Percentiles rank a stretch among this genome's conserved stretches.
Evolutionary conservation across 305 asterid genomes (phyloP).

Genomic region (Withania somnifera): DNA sequence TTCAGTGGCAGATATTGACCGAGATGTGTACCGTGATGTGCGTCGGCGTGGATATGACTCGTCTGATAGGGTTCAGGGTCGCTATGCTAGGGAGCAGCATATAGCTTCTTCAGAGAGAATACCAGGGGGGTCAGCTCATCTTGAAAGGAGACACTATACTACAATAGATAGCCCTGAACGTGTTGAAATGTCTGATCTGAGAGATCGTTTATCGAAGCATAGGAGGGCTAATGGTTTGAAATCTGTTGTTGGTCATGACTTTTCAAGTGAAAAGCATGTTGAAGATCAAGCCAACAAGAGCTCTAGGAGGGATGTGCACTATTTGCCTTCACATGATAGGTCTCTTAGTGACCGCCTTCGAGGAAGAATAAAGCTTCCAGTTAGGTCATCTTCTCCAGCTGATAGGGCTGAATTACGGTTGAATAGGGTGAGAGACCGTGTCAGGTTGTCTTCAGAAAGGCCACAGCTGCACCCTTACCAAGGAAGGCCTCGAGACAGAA

Average conservation of each 20-base stretch:
- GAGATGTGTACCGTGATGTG: conserved; percentile 42
- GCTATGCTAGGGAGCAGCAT: conserved; percentile 43
- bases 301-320: conserved; percentile 25
- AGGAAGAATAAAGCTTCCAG: conserved; percentile 66
- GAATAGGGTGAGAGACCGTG: conserved; percentile 32
- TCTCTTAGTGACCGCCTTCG: conserved; percentile 47
- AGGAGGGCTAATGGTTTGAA: conserved; percentile 61
- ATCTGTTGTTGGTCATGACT: conserved; percentile 58
- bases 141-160: conserved; percentile 39
- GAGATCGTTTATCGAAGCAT: conserved; percentile 58
- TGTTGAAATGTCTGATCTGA: conserved; percentile 48
- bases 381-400: conserved; percentile 35
- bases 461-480: conserved; percentile 24
- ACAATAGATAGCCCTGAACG: conserved; percentile 32
- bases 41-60: conserved; percentile 35
- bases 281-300: conserved; percentile 34
- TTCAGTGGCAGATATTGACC: conserved; percentile 30
- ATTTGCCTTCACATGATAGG: conserved; percentile 25
- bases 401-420: conserved; percentile 12
- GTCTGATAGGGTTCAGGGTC: conserved; percentile 33
- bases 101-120: conserved; percentile 45
- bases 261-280: conserved; percentile 32
- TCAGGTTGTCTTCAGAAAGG: conserved; percentile 38
- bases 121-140: conserved; percentile 27
- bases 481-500: conserved; percentile 48